Percentiles rank a stretch among this genome's conserved stretches.
Conservation (phyloP, 1,284 basidiomycete genomes). For the Mycosarcoma maydis region DNA sequence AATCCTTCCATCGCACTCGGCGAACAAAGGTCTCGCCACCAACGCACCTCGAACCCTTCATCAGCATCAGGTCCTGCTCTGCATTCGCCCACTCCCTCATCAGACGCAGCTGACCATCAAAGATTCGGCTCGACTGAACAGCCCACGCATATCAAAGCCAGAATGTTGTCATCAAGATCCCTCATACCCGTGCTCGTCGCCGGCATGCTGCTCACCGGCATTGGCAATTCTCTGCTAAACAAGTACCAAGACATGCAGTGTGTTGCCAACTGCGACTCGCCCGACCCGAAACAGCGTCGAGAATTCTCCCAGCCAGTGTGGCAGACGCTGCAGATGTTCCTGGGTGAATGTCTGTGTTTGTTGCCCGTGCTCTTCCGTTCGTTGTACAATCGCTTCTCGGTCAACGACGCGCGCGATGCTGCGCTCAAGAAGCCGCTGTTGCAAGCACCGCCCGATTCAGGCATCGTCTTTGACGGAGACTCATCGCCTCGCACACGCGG, state of each 20-base stretch:
- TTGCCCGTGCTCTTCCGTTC: constrained; percentile 42
- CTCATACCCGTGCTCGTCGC: constrained; percentile 68
- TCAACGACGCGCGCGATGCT: constrained; percentile 18
- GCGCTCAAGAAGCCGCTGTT: constrained; percentile 47
- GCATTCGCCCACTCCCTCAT: neutral
- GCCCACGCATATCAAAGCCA: constrained; percentile 4
- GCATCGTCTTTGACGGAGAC: constrained; percentile 36
- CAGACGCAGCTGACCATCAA: constrained; percentile 4
- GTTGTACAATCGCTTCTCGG: constrained; percentile 26
- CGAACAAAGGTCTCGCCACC: constrained; percentile 19
- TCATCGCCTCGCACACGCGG: constrained; percentile 18
- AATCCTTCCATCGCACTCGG: constrained; percentile 17
- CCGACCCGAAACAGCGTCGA: constrained; percentile 43
- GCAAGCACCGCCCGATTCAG: constrained; percentile 36
- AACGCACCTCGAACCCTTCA: constrained; percentile 1
- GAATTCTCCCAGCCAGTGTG: constrained; percentile 64
- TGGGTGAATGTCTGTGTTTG: constrained; percentile 67
- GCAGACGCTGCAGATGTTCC: constrained; percentile 68
- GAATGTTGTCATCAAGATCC: constrained; percentile 34
- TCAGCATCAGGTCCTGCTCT: too few relatives aligned
- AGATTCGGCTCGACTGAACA: neutral
- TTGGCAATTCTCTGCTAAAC: constrained; percentile 63
- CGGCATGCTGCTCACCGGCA: constrained; percentile 71
- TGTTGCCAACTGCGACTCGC: constrained; percentile 64
- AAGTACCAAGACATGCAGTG: constrained; percentile 69